Conservation (phyloP, 306 rosid species). For the Trichosanthes truncata region DNA sequence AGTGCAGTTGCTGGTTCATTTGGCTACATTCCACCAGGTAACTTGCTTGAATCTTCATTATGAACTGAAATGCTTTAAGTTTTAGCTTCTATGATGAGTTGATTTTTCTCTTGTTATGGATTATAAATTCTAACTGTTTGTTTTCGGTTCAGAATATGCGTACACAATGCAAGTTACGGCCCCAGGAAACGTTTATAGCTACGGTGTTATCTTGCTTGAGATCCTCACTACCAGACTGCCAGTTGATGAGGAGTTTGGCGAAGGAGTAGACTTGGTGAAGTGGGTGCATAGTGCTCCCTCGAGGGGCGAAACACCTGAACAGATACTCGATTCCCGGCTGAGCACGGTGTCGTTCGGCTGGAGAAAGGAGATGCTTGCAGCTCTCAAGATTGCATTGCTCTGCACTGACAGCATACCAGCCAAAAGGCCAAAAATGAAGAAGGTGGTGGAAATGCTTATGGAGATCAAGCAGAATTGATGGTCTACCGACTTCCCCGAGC, state of each 20-base stretch:
- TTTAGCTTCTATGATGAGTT: background rate
- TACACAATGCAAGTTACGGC: conserved; percentile 99
- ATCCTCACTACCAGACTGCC: conserved; percentile 84
- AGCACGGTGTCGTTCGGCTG: conserved; percentile 92
- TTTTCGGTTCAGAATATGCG: conserved; percentile 68
- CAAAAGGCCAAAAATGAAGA: conserved; percentile 93
- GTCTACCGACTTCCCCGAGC: background rate
- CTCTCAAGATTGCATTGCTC: conserved; percentile 85
- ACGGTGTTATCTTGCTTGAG: conserved; percentile 84
- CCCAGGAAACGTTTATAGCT: conserved; percentile 94
- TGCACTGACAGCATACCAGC: conserved; percentile 93
- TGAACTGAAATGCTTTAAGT: background rate
- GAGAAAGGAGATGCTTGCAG: conserved; percentile 99
- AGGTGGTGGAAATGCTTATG: conserved; percentile 87
- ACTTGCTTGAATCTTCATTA: background rate
- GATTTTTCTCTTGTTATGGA: background rate
- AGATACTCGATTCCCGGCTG: conserved; percentile 79
- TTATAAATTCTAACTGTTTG: background rate
- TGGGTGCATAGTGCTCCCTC: conserved; percentile 91
- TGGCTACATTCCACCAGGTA: conserved; percentile 99
- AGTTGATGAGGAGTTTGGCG: conserved; percentile 86
- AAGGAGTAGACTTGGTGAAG: conserved; percentile 91
- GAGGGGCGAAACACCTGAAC: conserved; percentile 96
- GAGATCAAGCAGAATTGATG: conserved; percentile 38
- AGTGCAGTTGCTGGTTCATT: conserved; percentile 99